phyloP scores from a whole-genome alignment of 805 yeast species.

The Monosporozyma aerobia region DNA sequence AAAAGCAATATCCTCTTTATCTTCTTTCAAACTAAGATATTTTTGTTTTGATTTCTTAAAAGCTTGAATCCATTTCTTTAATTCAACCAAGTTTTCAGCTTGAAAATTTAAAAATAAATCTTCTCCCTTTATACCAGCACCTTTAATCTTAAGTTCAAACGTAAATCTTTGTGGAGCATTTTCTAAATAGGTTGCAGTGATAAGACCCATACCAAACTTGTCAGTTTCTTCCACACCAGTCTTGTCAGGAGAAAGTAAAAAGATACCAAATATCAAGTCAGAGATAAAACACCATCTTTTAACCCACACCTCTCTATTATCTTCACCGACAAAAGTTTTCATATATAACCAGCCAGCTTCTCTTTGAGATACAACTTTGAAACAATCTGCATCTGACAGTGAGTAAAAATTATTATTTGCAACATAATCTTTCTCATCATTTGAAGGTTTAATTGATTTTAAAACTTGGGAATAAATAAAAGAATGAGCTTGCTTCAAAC shows the following conservation, averaged over 20 bases:
- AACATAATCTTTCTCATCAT: slow-evolving; percentile 45
- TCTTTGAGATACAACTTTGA: slow-evolving; percentile 27
- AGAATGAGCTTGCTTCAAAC: slow-evolving; percentile 43
- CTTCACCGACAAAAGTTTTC: slow-evolving; percentile 47
- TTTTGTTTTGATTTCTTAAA: slow-evolving; percentile 49
- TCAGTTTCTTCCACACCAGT: slow-evolving; percentile 81
- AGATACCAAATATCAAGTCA: slow-evolving; percentile 72
- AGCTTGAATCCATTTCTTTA: slow-evolving; percentile 63
- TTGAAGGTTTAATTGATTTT: slow-evolving; percentile 48
- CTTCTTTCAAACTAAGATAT: slow-evolving; percentile 29
- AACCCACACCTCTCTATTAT: slow-evolving; percentile 59
- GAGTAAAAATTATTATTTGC: slow-evolving; percentile 8
- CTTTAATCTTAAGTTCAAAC: slow-evolving; percentile 57
- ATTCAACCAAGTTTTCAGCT: slow-evolving; percentile 61
- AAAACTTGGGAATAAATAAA: slow-evolving; percentile 53
- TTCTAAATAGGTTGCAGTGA: slow-evolving; percentile 49
- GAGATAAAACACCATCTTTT: slow-evolving; percentile 74
- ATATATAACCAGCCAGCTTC: slow-evolving; percentile 82
- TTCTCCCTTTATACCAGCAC: slow-evolving; percentile 2
- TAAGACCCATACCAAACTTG: slow-evolving; percentile 70
- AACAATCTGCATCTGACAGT: slow-evolving; percentile 3
- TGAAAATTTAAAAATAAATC: slow-evolving; percentile 45
- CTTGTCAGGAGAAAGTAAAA: slow-evolving; percentile 54
- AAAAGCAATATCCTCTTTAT: slow-evolving; percentile 27
- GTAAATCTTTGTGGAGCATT: slow-evolving; percentile 71